Evolutionary conservation across 495 filamentous ascomycete species (phyloP).

Genomic region (Letharia lupina): DNA sequence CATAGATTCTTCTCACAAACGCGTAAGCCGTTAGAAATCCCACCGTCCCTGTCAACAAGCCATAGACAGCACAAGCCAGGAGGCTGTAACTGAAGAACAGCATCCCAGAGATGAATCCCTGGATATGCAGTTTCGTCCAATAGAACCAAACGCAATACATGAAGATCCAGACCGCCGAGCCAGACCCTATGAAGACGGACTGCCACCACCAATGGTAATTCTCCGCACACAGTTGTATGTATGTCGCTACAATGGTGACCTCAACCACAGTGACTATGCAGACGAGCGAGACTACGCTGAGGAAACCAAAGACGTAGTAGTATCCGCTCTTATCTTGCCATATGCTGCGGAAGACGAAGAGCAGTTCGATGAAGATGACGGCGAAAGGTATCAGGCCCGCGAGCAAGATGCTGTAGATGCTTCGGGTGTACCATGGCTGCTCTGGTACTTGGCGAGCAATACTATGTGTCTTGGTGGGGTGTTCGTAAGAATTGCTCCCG

Average conservation of each 20-base stretch:
- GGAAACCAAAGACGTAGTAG: conserved; percentile 91
- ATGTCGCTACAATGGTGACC: conserved; percentile 83
- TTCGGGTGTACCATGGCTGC: conserved; percentile 72
- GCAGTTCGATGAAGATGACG: conserved; percentile 86
- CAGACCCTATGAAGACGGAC: conserved; percentile 75
- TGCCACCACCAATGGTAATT: conserved; percentile 98
- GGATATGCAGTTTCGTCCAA: conserved; percentile 70
- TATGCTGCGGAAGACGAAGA: conserved; percentile 85
- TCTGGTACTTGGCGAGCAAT: conserved; percentile 67
- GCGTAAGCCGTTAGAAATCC: conserved; percentile 83
- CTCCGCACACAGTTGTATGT: conserved; percentile 77
- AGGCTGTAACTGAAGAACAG: conserved; percentile 82
- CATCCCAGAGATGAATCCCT: conserved; percentile 69
- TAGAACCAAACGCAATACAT: conserved; percentile 84
- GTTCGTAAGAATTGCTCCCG: conserved; percentile 62
- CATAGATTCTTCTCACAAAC: conserved; percentile 85
- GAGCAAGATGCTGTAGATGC: conserved; percentile 53
- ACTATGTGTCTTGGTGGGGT: conserved; percentile 74
- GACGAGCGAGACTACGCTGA: conserved; percentile 67
- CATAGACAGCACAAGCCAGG: conserved; percentile 78
- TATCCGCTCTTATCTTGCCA: conserved; percentile 94
- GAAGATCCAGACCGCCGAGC: conserved; percentile 78
- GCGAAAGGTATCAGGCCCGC: conserved; percentile 85
- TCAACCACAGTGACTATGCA: conserved; percentile 74
- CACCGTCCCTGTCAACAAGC: conserved; percentile 74